These are phyloP conservation scores for Apiotrichum veenhuisii DNA, from an alignment of 1,284 basidiomycete genomes.

Conservation along the genomic window DNA sequence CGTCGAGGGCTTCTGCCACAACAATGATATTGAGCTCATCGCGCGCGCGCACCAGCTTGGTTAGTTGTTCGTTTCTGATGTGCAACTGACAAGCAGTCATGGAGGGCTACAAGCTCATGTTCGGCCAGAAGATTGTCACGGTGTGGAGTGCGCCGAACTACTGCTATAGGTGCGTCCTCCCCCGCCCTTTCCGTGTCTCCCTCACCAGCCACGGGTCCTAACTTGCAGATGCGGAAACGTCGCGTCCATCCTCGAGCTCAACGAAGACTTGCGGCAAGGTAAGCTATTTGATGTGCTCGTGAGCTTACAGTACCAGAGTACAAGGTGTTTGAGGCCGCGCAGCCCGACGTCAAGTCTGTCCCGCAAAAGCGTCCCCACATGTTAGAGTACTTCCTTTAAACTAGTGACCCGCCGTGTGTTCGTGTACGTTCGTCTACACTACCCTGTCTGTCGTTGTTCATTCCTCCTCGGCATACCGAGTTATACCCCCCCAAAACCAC, in stretches of 20 bases:
- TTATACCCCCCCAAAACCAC: not conserved
- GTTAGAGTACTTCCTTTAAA: slow-evolving; percentile 46
- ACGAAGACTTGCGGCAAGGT: slow-evolving; percentile 87
- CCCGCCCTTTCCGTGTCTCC: not conserved
- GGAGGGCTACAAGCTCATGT: slow-evolving; percentile 99
- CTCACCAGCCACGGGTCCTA: too few species aligned
- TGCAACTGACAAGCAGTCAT: slow-evolving; percentile 58
- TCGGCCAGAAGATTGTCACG: slow-evolving; percentile 90
- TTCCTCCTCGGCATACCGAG: not conserved
- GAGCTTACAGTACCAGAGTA: slow-evolving; percentile 56
- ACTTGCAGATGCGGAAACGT: slow-evolving; percentile 79
- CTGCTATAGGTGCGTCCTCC: slow-evolving; percentile 73
- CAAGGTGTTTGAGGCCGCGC: slow-evolving; percentile 59
- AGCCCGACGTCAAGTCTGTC: slow-evolving; percentile 76
- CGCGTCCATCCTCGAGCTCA: slow-evolving; percentile 84
- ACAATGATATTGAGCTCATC: slow-evolving; percentile 90
- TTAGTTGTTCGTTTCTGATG: not conserved
- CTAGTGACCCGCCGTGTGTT: not conserved
- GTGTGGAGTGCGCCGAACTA: slow-evolving; percentile 99
- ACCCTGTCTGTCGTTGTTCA: slow-evolving; percentile 1
- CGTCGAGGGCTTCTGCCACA: slow-evolving; percentile 81
- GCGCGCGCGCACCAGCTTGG: slow-evolving; percentile 89
- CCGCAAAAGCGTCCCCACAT: slow-evolving; percentile 74
- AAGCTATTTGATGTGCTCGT: slow-evolving; percentile 58
- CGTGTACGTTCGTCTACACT: not conserved